Base-by-base conservation (phyloP, 2,329 filamentous ascomycete species). In the Cladophialophora exuberans region DNA sequence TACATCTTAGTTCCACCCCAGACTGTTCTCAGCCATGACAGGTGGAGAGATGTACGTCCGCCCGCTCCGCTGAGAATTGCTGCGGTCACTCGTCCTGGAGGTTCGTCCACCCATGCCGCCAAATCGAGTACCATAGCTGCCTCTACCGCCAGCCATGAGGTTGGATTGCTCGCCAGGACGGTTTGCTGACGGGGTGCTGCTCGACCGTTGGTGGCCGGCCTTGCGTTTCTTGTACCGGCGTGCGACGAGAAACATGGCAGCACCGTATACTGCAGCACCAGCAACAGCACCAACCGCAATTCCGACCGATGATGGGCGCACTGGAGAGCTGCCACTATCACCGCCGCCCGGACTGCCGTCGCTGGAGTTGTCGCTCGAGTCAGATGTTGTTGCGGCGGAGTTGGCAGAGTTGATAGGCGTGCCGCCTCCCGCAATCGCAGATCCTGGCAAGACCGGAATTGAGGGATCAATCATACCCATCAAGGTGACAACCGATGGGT, bases 201-300 rank as follows among this genome's bases (percentile, higher is more conserved):
- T 90, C 48, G 86, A 80, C 56, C 90, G 88, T 67, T 85, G 83
- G 75, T 95, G 89, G 46, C 84, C 78, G 69, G 88, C 83, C 74
- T 85, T 87, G 81, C 88, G 90, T 76, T 88, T 87, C 80, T 92
- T 90, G 81, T 96, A 96, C 57, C 92, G 84, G 59, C 91, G 86
- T 45, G 92, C 92, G 63, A 96, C 84, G 67, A 94, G 86, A 77
- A 96, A 93, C 92, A 97, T 96, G 70, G 90, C 91, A 10, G 88
- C 89, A 67, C 91, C 92, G 64, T 96, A 96, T n/a, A 90, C 86
- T 46, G 86, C 88, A 36, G 89, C 90, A 67, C 91, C 86, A 38
- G 83, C 82, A 26, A 92, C 83, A 22, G 89, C 87, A 65, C 89
- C 90, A 18, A 90, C 80, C 53, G 87, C 89, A 66, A 96, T 88